Evolutionary conservation across 768 basidiomycete genomes (phyloP).

Genomic region (Phallus indusiatus): DNA sequence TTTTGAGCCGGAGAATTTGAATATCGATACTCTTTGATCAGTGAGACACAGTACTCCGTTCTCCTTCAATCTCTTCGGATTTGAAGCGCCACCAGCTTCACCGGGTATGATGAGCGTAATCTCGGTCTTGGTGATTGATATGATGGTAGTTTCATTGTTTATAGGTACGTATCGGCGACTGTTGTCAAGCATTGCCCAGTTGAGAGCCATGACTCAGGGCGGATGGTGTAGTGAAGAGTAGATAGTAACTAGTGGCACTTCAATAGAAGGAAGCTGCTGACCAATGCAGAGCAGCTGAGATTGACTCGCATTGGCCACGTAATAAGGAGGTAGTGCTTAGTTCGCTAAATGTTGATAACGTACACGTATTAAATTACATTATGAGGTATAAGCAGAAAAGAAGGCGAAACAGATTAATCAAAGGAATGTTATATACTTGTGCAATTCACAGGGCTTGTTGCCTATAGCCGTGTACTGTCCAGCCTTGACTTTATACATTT

Average conservation of each 20-base stretch:
- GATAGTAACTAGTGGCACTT: no score
- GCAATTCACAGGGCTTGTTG: constrained; percentile 18
- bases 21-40: constrained; percentile 54
- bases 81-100: constrained; percentile 23
- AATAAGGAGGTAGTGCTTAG: no score
- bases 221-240: no score
- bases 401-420: no score
- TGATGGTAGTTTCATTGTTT: constrained; percentile 50
- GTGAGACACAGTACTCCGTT: constrained; percentile 55
- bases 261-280: no score
- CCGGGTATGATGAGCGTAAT: constrained; percentile 50
- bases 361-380: no score
- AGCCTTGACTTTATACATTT: constrained; percentile 11
- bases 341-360: no score
- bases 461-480: constrained; percentile 20
- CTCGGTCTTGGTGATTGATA: constrained; percentile 47
- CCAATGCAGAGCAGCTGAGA: no score
- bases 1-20: neutral
- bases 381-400: no score
- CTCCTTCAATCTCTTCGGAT: constrained; percentile 44
- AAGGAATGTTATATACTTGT: constrained; percentile 5
- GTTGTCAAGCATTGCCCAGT: constrained; percentile 62
- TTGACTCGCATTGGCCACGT: no score
- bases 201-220: constrained; percentile 64
- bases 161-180: constrained; percentile 55